Conservation (phyloP, 2,329 filamentous ascomycete genomes). For the Botrytis galanthina region DNA sequence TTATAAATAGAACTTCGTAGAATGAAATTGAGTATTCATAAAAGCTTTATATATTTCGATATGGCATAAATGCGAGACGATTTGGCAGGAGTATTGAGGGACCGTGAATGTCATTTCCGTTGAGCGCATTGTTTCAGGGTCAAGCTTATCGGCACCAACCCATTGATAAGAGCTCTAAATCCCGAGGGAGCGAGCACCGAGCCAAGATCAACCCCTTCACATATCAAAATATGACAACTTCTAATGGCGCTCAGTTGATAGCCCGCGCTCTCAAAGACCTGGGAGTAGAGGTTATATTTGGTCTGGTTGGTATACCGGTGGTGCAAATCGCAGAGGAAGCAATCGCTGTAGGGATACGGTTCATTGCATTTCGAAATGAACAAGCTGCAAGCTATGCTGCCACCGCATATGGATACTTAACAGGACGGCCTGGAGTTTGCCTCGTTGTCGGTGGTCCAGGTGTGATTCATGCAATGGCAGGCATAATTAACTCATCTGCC, state of each 20-base stretch:
- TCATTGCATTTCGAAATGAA: slow-evolving; percentile 58
- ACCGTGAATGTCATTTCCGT: slow-evolving; percentile 6
- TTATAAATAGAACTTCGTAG: background rate
- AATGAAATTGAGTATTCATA: background rate
- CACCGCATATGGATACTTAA: slow-evolving; percentile 57
- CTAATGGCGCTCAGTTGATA: slow-evolving; percentile 33
- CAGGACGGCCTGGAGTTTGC: slow-evolving; percentile 54
- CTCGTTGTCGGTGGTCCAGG: slow-evolving; percentile 59
- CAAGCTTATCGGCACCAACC: slow-evolving; percentile 14
- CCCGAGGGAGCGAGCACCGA: background rate
- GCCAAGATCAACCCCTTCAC: slow-evolving; percentile 9
- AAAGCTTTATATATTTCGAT: slow-evolving; percentile 3
- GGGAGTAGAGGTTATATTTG: slow-evolving; percentile 36
- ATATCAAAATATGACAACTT: background rate
- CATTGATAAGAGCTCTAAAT: slow-evolving; percentile 2
- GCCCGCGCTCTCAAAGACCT: slow-evolving; percentile 34
- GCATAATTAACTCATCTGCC: slow-evolving; percentile 51
- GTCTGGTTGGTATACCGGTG: slow-evolving; percentile 40
- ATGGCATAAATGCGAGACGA: background rate
- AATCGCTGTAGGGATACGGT: slow-evolving; percentile 55
- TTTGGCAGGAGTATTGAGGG: background rate
- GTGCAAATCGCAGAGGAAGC: slow-evolving; percentile 57
- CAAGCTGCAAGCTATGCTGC: slow-evolving; percentile 58
- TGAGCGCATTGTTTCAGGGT: slow-evolving; percentile 13
- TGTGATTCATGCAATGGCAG: slow-evolving; percentile 56